Evolutionary conservation across 495 filamentous ascomycete genomes (phyloP).

Genomic region (Thozetella sp.): DNA sequence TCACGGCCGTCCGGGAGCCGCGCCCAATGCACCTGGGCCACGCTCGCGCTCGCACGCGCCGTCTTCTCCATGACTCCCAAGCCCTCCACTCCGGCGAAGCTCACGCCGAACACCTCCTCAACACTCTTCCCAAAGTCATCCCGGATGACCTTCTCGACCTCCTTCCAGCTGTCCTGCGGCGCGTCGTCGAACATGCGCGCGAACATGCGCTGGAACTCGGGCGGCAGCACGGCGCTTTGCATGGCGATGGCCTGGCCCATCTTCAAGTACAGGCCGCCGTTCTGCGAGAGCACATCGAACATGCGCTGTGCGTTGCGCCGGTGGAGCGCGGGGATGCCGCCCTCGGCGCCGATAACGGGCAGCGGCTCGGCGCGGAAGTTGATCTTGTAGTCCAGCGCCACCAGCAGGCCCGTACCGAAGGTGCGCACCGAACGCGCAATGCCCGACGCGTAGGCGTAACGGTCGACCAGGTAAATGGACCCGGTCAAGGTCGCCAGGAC

Average conservation of each 20-base stretch:
- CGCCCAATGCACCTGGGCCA: conserved; percentile 97
- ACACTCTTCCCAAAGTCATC: conserved; percentile 84
- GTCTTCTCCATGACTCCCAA: conserved; percentile 85
- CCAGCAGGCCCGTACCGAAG: conserved; percentile 75
- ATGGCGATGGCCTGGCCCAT: conserved; percentile 98
- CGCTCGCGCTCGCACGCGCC: conserved; percentile 85
- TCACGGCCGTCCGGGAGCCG: conserved; percentile 79
- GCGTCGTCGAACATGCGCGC: conserved; percentile 97
- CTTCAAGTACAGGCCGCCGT: conserved; percentile 95
- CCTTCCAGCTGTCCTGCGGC: conserved; percentile 87
- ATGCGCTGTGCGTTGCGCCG: conserved; percentile 79
- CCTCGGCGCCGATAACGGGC: conserved; percentile 48
- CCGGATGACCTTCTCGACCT: conserved; percentile 82
- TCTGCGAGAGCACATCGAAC: conserved; percentile 74
- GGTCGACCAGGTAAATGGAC: conserved; percentile 67
- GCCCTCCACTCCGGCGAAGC: conserved; percentile 64
- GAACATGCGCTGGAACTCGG: conserved; percentile 96
- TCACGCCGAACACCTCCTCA: conserved; percentile 89
- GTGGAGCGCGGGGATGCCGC: conserved; percentile 74
- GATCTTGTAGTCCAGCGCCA: conserved; percentile 92
- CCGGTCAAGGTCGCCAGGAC: conserved; percentile 63
- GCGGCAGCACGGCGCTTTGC: conserved; percentile 91
- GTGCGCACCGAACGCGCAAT: conserved; percentile 81
- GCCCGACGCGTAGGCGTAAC: conserved; percentile 72
- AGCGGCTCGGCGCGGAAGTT: conserved; percentile 83